A percentile compares a stretch with the other conserved stretches of the same genome.
Conservation (phyloP, 441 rosid genomes). For the Adansonia rubrostipa region DNA sequence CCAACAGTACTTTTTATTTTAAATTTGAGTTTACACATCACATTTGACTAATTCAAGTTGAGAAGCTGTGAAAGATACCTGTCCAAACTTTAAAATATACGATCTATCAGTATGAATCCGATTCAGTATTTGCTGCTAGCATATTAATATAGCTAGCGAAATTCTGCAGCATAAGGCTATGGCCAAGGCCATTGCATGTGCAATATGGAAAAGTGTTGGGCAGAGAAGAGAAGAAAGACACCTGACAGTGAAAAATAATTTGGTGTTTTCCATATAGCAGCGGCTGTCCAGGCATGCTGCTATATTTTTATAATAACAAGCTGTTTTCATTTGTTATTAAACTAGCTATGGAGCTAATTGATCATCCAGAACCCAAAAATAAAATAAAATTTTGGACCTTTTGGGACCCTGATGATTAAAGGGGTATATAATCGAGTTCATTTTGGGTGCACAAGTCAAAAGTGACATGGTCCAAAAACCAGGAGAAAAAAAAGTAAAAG, state of each 20-base stretch:
- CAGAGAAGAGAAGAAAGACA: neutral
- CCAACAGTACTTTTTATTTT: neutral
- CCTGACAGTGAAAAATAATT: neutral
- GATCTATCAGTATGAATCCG: no score
- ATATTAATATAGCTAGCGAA: neutral
- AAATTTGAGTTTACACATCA: neutral
- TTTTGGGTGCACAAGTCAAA: constrained; percentile 42
- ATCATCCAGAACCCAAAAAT: neutral
- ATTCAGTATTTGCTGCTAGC: no score
- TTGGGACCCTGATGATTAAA: constrained; percentile 31
- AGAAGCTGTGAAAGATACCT: neutral
- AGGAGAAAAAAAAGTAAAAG: constrained; percentile 18
- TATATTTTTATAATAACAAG: neutral
- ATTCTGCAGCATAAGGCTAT: neutral
- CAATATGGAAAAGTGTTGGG: constrained; percentile 11
- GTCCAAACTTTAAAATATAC: neutral
- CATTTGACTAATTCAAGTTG: neutral
- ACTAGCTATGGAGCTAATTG: neutral
- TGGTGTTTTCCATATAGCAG: neutral
- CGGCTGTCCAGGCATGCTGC: neutral
- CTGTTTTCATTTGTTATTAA: neutral
- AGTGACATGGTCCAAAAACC: constrained; percentile 35
- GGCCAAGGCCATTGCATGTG: constrained; percentile 15
- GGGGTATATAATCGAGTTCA: constrained; percentile 15
- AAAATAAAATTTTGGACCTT: constrained; percentile 10